Percentiles rank a stretch among this genome's conserved stretches.
Evolutionary conservation across 306 rosid species (phyloP).

Genomic region (Phaseolus lunatus): DNA sequence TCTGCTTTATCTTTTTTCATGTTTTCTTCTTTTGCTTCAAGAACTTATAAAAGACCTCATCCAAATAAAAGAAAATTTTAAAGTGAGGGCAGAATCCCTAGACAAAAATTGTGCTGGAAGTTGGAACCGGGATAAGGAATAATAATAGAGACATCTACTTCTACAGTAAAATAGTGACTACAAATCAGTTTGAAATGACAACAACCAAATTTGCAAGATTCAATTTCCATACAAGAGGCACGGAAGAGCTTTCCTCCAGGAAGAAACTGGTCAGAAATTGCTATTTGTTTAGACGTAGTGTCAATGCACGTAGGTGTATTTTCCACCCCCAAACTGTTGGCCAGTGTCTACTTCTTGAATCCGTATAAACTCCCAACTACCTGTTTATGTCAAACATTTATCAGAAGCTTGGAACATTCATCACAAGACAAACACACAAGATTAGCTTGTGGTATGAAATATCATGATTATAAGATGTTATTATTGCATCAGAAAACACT

Average conservation of each 20-base stretch:
- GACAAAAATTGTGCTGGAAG: too few species aligned
- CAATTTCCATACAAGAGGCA: background rate
- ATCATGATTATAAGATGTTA: background rate
- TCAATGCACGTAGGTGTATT: constrained; percentile 23
- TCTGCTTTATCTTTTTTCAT: too few species aligned
- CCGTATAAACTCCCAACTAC: constrained; percentile 43
- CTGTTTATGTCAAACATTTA: constrained; percentile 40
- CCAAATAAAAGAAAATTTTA: too few species aligned
- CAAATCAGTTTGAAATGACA: constrained; percentile 47
- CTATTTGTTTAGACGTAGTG: constrained; percentile 20
- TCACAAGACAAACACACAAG: background rate
- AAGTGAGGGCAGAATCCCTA: too few species aligned
- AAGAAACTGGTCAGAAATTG: constrained; percentile 29
- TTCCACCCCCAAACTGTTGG: constrained; percentile 10
- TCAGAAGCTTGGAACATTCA: background rate
- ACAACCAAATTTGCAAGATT: constrained; percentile 45
- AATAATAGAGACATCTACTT: constrained; percentile 30
- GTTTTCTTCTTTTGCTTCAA: too few species aligned
- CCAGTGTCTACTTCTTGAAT: constrained; percentile 31
- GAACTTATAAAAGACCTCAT: too few species aligned
- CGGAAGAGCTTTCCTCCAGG: constrained; percentile 36
- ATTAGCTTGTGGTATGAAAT: background rate
- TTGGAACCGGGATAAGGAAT: background rate
- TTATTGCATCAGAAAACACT: constrained; percentile 2
- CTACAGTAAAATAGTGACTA: constrained; percentile 36